Percentiles rank a stretch among this genome's conserved stretches.
These are phyloP conservation scores for Gastrolobium villosum DNA, from an alignment of 306 rosid species.

Conservation along the genomic window DNA sequence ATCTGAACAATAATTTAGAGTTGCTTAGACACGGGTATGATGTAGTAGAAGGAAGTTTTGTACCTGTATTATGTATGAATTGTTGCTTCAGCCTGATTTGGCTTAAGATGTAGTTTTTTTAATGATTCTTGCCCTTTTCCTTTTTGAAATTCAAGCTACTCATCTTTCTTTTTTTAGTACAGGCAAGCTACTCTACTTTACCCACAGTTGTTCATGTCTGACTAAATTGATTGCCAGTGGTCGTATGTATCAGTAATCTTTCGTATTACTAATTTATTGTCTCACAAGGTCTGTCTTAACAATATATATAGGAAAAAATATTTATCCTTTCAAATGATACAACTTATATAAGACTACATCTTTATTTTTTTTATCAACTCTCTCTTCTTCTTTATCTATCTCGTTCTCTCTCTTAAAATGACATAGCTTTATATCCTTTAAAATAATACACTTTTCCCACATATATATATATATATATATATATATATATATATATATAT, in stretches of 20 bases:
- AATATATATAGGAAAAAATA: no score
- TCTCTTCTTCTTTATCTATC: no score
- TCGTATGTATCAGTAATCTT: neutral
- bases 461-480: no score
- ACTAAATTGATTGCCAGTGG: constrained; percentile 6
- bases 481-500: no score
- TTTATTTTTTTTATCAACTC: no score
- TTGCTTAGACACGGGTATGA: constrained; percentile 48
- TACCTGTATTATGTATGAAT: constrained; percentile 45
- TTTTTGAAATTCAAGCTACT: constrained; percentile 34
- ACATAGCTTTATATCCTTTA: no score
- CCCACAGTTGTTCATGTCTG: neutral
- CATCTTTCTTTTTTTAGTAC: neutral
- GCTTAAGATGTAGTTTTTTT: constrained; percentile 52
- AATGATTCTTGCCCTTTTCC: constrained; percentile 16
- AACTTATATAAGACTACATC: no score
- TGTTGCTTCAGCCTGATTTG: constrained; percentile 49
- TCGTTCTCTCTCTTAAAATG: no score
- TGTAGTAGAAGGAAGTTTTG: constrained; percentile 49
- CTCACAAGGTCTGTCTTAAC: neutral
- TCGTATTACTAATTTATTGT: neutral
- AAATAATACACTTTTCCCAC: no score
- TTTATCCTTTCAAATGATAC: no score
- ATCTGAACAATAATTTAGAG: constrained; percentile 66
- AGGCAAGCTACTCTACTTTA: constrained; percentile 23